Evolutionary conservation across 805 yeast genomes (phyloP).

Genomic region (Debaryomyces tyrocola): DNA sequence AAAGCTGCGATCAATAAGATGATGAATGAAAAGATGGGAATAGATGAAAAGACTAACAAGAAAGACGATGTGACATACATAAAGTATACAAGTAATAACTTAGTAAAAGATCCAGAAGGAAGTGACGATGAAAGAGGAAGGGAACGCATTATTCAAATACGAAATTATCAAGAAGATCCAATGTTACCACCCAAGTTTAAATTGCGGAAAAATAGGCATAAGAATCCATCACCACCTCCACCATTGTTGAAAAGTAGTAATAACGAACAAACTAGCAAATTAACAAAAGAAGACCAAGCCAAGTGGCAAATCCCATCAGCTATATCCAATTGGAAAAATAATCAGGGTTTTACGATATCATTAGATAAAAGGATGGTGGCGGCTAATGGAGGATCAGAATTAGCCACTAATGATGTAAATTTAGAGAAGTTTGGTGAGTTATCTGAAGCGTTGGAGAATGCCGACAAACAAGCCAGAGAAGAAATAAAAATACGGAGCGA

Average conservation of each 20-base stretch:
- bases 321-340: conserved; percentile 93
- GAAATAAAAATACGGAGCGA: conserved; percentile 27
- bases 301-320: conserved; percentile 90
- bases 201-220: conserved; percentile 67
- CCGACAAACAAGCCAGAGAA: conserved; percentile 43
- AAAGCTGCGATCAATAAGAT: conserved; percentile 53
- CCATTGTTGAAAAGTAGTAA: conserved; percentile 62
- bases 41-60: conserved; percentile 28
- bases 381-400: conserved; percentile 36
- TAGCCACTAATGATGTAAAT: conserved; percentile 32
- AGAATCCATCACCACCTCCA: conserved; percentile 55
- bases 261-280: conserved; percentile 39
- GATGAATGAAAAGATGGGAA: conserved; percentile 40
- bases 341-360: conserved; percentile 82
- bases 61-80: conserved; percentile 32
- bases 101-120: conserved; percentile 5
- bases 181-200: conserved; percentile 79
- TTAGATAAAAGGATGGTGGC: conserved; percentile 71
- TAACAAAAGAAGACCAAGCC: conserved; percentile 70
- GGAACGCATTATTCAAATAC: conserved; percentile 58
- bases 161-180: conserved; percentile 75
- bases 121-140: conserved; percentile 16
- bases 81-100: conserved; percentile 18
- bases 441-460: conserved; percentile 69
- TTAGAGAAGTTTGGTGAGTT: conserved; percentile 61